phyloP scores from a whole-genome alignment of 108 stramenopile species.

The Cyclotella choctawhatcheeana region DNA sequence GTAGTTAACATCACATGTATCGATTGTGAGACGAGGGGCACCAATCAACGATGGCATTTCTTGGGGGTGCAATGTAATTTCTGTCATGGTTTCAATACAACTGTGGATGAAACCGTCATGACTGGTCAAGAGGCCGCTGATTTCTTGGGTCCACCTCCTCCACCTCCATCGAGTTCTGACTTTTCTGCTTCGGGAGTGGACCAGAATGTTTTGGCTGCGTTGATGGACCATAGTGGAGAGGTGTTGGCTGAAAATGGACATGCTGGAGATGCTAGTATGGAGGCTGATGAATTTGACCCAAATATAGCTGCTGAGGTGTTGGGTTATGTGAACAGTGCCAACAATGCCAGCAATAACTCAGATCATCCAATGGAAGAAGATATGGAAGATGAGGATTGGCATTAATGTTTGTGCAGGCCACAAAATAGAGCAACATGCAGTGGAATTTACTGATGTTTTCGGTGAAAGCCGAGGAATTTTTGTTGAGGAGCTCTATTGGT shows the following conservation, averaged over 20 bases:
- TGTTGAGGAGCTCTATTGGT: no score
- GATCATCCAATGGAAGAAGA: constrained; percentile 10
- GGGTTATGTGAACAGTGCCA: constrained; percentile 23
- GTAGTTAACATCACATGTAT: constrained; percentile 85
- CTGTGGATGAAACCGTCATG: constrained; percentile 74
- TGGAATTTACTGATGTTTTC: no score
- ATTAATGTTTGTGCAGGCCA: no score
- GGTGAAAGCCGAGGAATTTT: no score
- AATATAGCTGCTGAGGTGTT: constrained; percentile 39
- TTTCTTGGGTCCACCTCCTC: constrained; percentile 56
- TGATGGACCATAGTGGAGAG: constrained; percentile 32
- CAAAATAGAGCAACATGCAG: constrained; percentile 8
- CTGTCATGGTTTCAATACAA: constrained; percentile 83
- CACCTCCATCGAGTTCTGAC: constrained; percentile 20
- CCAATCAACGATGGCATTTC: constrained; percentile 83
- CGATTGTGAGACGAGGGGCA: constrained; percentile 74
- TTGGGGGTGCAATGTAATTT: constrained; percentile 75
- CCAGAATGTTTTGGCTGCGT: constrained; percentile 35
- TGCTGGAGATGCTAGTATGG: constrained; percentile 26
- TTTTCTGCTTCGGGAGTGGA: constrained; percentile 25
- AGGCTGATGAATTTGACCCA: constrained; percentile 26
- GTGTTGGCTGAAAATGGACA: constrained; percentile 8
- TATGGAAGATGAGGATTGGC: constrained; percentile 40
- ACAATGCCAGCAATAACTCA: constrained; percentile 2
- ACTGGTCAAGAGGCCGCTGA: constrained; percentile 78